Base-by-base conservation (phyloP, 768 basidiomycete genomes). In the Panellus pusillus region DNA sequence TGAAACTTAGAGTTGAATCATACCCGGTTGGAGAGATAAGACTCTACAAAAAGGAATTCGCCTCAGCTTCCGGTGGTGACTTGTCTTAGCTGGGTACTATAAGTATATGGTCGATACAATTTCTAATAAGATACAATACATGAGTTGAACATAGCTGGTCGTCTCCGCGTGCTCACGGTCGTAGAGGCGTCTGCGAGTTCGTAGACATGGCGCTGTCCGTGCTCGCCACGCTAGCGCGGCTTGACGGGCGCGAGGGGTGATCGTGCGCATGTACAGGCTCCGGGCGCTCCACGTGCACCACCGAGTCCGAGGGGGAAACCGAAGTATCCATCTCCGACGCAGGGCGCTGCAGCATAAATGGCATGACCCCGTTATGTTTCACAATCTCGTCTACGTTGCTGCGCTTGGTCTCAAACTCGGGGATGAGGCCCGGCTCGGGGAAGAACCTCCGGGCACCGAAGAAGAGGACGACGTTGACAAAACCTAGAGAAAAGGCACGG, bases 381-480 rank as follows among this genome's bases (percentile, higher is more conserved):
- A 59, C 45, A 40, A 57, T 52, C 31, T 50, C 28, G 27, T 58
- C 55, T 14, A 48, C 45, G 29, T 57, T 42, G 35, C 50, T 27
- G 18, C 68, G 61, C 20, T 54, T 62, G 8, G 58, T 64, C 18
- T 58, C 49, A 44, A 67, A 68, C 37, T 59, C 61, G 18, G 68
- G 66, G 15, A 68, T 54, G 27, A 52, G 9, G 6, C 39, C 44
- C 14, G 55, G 47, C 18, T 62, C 62, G 4, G 67, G 68, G 60
- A 69, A 65, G 19, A 63, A 48, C 4, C 58, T 54, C 17, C 61
- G 58, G 15, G 66, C 66, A 12, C 47, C 48, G 36, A 65, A 37
- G 60, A 70, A 66, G n/a, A 72, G 56, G n/a, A 68, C 27, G 15
- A 67, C 65, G 54, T 70, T 72, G 32, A 70, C 28, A 17, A 70